phyloP scores from a whole-genome alignment of 2,329 filamentous ascomycete species.

The Fusarium duplospermum region DNA sequence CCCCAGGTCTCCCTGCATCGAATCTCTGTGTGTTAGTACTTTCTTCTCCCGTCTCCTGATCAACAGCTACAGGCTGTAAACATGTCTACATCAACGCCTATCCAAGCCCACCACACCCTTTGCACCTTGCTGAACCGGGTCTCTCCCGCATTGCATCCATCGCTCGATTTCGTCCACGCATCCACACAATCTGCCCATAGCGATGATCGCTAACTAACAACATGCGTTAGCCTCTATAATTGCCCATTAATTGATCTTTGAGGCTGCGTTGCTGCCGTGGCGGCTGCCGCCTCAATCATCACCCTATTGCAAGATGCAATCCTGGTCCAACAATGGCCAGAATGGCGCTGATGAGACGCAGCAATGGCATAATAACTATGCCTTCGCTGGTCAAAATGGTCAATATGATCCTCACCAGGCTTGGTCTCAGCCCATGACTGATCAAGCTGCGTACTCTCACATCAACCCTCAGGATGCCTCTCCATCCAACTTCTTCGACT shows the following conservation, averaged over 20 bases:
- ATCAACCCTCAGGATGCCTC: slow-evolving; percentile 48
- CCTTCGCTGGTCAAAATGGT: slow-evolving; percentile 48
- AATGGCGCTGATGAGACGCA: slow-evolving; percentile 51
- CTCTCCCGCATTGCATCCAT: slow-evolving; percentile 35
- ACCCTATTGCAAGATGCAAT: slow-evolving; percentile 52
- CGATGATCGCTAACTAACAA: slow-evolving; percentile 49
- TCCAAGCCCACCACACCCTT: slow-evolving; percentile 18
- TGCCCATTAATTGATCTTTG: slow-evolving; percentile 38
- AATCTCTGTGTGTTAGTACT: slow-evolving; percentile 42
- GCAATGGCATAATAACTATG: slow-evolving; percentile 51
- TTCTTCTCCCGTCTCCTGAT: slow-evolving; percentile 22
- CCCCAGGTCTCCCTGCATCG: slow-evolving; percentile 35
- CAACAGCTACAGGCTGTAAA: slow-evolving; percentile 18
- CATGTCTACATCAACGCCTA: slow-evolving; percentile 38
- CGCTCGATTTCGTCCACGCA: slow-evolving; percentile 26
- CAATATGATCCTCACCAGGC: slow-evolving; percentile 54
- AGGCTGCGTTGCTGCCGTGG: slow-evolving; percentile 36
- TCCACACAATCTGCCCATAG: slow-evolving; percentile 36
- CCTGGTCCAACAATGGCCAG: slow-evolving; percentile 53
- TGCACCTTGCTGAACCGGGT: slow-evolving; percentile 17
- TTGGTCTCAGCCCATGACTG: slow-evolving; percentile 52
- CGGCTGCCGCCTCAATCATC: slow-evolving; percentile 37
- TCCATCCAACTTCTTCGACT: slow-evolving; percentile 50
- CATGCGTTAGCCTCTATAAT: slow-evolving; percentile 45
- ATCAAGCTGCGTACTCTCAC: slow-evolving; percentile 50